phyloP scores from a whole-genome alignment of 495 filamentous ascomycete genomes.

The Penicillium argentinense region DNA sequence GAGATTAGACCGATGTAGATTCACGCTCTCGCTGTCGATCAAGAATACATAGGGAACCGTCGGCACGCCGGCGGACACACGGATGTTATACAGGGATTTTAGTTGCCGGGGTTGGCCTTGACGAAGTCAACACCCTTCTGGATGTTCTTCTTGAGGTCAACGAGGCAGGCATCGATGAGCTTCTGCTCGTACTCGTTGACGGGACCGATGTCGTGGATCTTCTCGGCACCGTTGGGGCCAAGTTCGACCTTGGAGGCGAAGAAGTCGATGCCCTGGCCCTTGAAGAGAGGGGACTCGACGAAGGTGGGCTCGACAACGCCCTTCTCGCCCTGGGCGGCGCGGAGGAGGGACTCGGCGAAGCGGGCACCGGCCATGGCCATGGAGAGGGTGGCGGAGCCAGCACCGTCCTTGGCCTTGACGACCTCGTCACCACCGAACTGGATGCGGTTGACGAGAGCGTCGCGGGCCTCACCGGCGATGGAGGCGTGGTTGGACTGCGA shows the following conservation, averaged over 20 bases:
- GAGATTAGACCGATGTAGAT: conserved; percentile 21
- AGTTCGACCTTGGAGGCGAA: conserved; percentile 94
- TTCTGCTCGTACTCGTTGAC: conserved; percentile 82
- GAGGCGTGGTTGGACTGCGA: conserved; percentile 87
- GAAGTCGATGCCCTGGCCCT: conserved; percentile 94
- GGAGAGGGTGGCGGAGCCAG: conserved; percentile 95
- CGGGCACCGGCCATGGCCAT: conserved; percentile 99
- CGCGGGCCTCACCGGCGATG: conserved; percentile 70
- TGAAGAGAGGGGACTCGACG: conserved; percentile 94
- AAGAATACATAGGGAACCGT: conserved; percentile 22
- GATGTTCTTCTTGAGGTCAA: conserved; percentile 89
- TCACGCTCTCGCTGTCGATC: conserved; percentile 22
- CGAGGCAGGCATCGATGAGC: conserved; percentile 78
- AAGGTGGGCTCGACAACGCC: conserved; percentile 95
- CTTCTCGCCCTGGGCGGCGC: conserved; percentile 90
- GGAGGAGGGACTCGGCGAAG: conserved; percentile 92
- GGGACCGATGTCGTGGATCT: conserved; percentile 82
- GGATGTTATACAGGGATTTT: conserved; percentile 36
- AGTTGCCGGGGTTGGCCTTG: conserved; percentile 70
- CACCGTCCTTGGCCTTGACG: conserved; percentile 97
- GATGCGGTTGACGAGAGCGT: conserved; percentile 86
- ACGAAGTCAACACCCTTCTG: conserved; percentile 72
- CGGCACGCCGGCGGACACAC: too few relatives aligned
- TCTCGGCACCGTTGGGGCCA: conserved; percentile 92
- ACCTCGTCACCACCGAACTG: conserved; percentile 99